Conservation (phyloP, 257 asterid species). For the Parsonsia alboflavescens region DNA sequence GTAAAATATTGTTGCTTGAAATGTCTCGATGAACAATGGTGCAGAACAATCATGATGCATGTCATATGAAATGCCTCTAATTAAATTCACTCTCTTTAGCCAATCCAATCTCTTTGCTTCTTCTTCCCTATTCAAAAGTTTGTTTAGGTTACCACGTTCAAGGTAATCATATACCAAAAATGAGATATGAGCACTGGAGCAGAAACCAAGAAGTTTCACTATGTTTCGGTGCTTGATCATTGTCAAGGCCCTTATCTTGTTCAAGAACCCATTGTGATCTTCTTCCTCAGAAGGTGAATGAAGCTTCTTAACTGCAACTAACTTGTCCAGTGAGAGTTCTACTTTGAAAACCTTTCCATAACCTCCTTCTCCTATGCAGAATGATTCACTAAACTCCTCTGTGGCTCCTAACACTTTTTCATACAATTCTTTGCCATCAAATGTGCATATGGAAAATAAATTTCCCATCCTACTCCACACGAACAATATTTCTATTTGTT, state of each 20-base stretch:
- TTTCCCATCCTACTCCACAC: too few relatives aligned
- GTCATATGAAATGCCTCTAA: slow-evolving; percentile 30
- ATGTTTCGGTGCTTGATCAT: not conserved
- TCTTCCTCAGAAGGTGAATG: not conserved
- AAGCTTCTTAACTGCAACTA: slow-evolving; percentile 25
- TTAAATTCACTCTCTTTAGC: slow-evolving; percentile 20
- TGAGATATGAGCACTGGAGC: slow-evolving; percentile 1
- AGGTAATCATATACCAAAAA: slow-evolving; percentile 32
- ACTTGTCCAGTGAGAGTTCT: slow-evolving; percentile 15
- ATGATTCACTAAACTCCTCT: slow-evolving; percentile 13
- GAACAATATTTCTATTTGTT: too few relatives aligned
- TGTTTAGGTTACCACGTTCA: slow-evolving; percentile 27
- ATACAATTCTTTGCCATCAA: too few relatives aligned
- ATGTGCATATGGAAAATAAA: too few relatives aligned
- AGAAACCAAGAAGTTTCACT: not conserved
- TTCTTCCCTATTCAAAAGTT: slow-evolving; percentile 8
- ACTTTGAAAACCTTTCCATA: slow-evolving; percentile 29
- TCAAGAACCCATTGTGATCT: slow-evolving; percentile 13
- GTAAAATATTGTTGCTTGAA: slow-evolving; percentile 35
- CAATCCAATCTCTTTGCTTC: slow-evolving; percentile 11
- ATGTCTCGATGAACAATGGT: slow-evolving; percentile 37
- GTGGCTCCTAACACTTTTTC: too few relatives aligned
- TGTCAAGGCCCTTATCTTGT: slow-evolving; percentile 10
- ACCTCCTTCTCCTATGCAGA: slow-evolving; percentile 31
- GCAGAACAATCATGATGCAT: slow-evolving; percentile 35